Evolutionary conservation across 2,329 filamentous ascomycete species (phyloP).

Genomic region (Truncatella angustata): DNA sequence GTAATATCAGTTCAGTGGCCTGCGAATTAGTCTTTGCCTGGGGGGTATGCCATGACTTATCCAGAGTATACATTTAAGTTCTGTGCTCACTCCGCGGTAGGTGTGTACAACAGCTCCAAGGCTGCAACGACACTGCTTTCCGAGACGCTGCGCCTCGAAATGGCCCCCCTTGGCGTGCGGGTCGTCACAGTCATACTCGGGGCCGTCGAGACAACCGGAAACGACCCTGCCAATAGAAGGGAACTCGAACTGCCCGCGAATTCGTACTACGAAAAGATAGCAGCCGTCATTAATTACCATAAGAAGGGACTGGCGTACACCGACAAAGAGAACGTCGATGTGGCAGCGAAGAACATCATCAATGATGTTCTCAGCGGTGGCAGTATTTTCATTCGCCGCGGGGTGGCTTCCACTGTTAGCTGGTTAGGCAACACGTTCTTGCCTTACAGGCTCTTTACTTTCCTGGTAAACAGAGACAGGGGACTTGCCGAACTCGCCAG

Average conservation of each 20-base stretch:
- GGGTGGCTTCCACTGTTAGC: neutral
- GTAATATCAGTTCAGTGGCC: constrained; percentile 2
- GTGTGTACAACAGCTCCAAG: constrained; percentile 22
- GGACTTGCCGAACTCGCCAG: neutral
- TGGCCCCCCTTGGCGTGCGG: constrained; percentile 20
- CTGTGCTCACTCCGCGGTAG: constrained; percentile 5
- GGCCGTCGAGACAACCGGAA: neutral
- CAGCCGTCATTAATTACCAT: neutral
- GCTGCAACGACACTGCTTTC: constrained; percentile 17
- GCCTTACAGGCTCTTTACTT: neutral
- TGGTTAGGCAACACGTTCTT: neutral
- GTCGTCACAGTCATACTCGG: constrained; percentile 22
- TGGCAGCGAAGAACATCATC: neutral
- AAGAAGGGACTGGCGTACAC: neutral
- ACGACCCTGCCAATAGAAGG: neutral
- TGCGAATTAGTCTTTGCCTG: constrained; percentile 18
- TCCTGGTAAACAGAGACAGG: neutral
- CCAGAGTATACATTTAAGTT: neutral
- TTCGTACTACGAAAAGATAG: neutral
- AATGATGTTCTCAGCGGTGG: neutral
- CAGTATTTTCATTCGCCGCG: neutral
- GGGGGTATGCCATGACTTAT: constrained; percentile 10
- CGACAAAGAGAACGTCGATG: neutral
- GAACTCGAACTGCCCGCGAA: neutral
- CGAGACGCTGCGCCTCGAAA: constrained; percentile 22